A percentile compares a stretch with the other conserved stretches of the same genome.
Conservation (phyloP, 2,329 filamentous ascomycete species). For the Amphichorda felina region DNA sequence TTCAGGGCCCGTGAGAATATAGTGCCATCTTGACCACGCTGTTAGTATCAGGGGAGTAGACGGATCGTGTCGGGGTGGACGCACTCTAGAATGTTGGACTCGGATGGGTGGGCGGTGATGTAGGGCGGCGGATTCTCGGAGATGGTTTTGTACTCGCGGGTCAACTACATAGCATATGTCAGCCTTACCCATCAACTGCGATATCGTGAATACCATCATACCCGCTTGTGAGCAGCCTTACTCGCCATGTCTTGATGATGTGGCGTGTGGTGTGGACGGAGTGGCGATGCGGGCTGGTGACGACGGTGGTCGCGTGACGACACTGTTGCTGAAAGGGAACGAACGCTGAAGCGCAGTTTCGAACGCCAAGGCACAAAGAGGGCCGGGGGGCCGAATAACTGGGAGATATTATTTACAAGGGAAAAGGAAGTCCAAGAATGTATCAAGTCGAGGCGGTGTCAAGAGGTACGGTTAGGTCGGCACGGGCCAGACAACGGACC, state of each 20-base stretch:
- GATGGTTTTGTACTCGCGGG: conserved; percentile 51
- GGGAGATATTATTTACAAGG: too few species aligned
- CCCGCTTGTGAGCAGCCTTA: conserved; percentile 61
- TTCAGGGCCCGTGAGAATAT: conserved; percentile 88
- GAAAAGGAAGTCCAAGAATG: too few species aligned
- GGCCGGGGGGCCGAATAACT: too few species aligned
- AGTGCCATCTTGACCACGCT: conserved; percentile 59
- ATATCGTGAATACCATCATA: conserved; percentile 25
- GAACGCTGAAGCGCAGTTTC: too few species aligned
- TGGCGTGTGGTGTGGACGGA: neutral
- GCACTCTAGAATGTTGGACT: conserved; percentile 82
- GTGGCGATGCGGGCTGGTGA: neutral
- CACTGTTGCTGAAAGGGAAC: neutral
- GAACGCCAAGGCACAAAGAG: too few species aligned
- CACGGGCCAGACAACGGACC: too few species aligned
- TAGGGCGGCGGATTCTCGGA: conserved; percentile 72
- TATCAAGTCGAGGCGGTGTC: too few species aligned
- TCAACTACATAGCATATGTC: conserved; percentile 28
- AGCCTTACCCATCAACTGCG: neutral
- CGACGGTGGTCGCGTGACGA: conserved; percentile 1
- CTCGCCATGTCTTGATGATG: conserved; percentile 44
- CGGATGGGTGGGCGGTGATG: conserved; percentile 80
- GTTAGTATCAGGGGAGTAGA: conserved; percentile 1
- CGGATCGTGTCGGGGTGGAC: conserved; percentile 14
- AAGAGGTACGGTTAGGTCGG: too few species aligned